phyloP scores from a whole-genome alignment of 805 yeast genomes.

The Ogataea pini region DNA sequence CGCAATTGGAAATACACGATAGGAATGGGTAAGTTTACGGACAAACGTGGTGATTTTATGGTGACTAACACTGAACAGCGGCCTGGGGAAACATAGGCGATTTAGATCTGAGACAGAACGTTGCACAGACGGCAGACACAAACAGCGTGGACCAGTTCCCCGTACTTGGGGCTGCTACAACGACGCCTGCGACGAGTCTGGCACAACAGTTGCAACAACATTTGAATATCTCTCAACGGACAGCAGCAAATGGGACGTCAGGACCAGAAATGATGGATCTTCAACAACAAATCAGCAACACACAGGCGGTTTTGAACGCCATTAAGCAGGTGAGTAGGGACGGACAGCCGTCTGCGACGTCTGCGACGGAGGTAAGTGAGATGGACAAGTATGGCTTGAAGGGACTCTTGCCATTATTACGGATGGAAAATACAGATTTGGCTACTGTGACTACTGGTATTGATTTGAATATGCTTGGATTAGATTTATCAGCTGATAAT shows the following conservation, averaged over 20 bases:
- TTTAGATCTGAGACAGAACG: slow-evolving; percentile 15
- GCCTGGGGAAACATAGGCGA: slow-evolving; percentile 27
- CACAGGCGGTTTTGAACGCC: slow-evolving; percentile 30
- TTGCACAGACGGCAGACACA: slow-evolving; percentile 15
- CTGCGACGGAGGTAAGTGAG: slow-evolving; percentile 30
- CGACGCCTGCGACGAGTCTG: slow-evolving; percentile 4
- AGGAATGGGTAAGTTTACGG: slow-evolving; percentile 3
- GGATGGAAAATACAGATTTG: slow-evolving; percentile 62
- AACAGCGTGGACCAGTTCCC: slow-evolving; percentile 30
- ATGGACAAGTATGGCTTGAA: slow-evolving; percentile 67
- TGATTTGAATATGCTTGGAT: slow-evolving; percentile 67
- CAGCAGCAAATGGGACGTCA: slow-evolving; percentile 13
- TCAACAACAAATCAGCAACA: slow-evolving; percentile 27
- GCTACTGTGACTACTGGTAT: slow-evolving; percentile 72
- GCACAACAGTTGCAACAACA: slow-evolving; percentile 6
- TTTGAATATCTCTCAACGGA: slow-evolving; percentile 2
- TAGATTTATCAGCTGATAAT: slow-evolving; percentile 52
- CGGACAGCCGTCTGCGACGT: not conserved
- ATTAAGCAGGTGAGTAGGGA: slow-evolving; percentile 20
- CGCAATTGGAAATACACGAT: not conserved
- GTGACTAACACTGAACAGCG: slow-evolving; percentile 14
- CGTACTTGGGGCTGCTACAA: slow-evolving; percentile 24
- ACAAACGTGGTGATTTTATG: not conserved
- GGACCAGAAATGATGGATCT: slow-evolving; percentile 18
- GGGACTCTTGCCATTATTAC: slow-evolving; percentile 60